Evolutionary conservation across 2,329 filamentous ascomycete genomes (phyloP).

Genomic region (Penicillium sp.): DNA sequence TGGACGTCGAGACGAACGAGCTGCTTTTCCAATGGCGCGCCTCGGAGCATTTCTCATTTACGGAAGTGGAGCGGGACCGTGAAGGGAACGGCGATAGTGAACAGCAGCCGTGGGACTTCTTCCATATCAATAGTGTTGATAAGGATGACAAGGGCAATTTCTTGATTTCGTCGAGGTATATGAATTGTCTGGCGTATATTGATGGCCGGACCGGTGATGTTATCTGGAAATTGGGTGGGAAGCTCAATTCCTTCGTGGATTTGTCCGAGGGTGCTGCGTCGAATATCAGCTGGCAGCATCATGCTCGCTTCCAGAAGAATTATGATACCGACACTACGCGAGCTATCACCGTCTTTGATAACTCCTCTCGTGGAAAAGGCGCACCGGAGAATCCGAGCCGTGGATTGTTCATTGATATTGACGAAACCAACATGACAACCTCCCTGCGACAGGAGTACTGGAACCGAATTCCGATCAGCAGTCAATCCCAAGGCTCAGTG

Average conservation of each 20-base stretch:
- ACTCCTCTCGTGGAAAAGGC: slow-evolving; percentile 29
- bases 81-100: slow-evolving; percentile 18
- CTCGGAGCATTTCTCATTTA: slow-evolving; percentile 43
- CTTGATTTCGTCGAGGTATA: slow-evolving; percentile 43
- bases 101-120: slow-evolving; percentile 50
- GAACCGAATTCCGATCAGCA: slow-evolving; percentile 39
- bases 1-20: slow-evolving; percentile 46
- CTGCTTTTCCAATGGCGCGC: slow-evolving; percentile 50
- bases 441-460: slow-evolving; percentile 41
- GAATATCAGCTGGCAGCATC: slow-evolving; percentile 53
- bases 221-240: slow-evolving; percentile 54
- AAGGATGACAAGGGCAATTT: slow-evolving; percentile 49
- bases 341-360: slow-evolving; percentile 44
- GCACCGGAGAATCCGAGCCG: slow-evolving; percentile 34
- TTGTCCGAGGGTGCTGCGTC: slow-evolving; percentile 44
- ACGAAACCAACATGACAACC: slow-evolving; percentile 45
- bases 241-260: slow-evolving; percentile 43
- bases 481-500: slow-evolving; percentile 45
- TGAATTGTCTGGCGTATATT: slow-evolving; percentile 40
- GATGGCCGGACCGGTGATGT: slow-evolving; percentile 46
- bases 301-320: slow-evolving; percentile 45
- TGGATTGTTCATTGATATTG: slow-evolving; percentile 46
- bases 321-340: slow-evolving; percentile 15
- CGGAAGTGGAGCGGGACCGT: slow-evolving; percentile 21
- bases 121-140: slow-evolving; percentile 56